A percentile compares a stretch with the other conserved stretches of the same genome.
Evolutionary conservation across 495 filamentous ascomycete species (phyloP).

Genomic region (Hypomontagnella submonticulosa): DNA sequence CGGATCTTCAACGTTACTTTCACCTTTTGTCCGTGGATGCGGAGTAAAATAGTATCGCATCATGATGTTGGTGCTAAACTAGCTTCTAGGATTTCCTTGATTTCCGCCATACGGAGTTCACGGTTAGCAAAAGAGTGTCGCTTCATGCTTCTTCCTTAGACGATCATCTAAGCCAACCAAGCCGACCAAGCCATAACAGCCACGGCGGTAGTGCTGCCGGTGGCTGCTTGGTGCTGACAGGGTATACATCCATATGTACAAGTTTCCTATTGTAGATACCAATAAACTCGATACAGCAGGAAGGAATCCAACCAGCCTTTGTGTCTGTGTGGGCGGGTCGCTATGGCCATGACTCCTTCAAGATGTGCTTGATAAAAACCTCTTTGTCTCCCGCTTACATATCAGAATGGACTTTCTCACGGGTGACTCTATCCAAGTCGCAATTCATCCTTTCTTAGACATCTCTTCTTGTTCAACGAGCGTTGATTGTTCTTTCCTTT

Average conservation of each 20-base stretch:
- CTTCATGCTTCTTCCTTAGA: not conserved
- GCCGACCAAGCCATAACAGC: conserved; percentile 27
- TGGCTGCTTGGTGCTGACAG: conserved; percentile 14
- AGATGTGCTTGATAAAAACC: conserved; percentile 25
- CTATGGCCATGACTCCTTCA: conserved; percentile 20
- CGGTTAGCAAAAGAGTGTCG: conserved; percentile 4
- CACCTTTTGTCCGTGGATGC: conserved; percentile 11
- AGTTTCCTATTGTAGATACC: conserved; percentile 21
- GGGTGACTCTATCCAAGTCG: conserved; percentile 22
- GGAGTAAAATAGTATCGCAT: not conserved
- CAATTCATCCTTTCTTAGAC: conserved; percentile 31
- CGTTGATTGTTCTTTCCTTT: conserved; percentile 37
- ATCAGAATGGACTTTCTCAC: conserved; percentile 14
- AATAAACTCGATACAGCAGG: conserved; percentile 28
- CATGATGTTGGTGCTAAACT: conserved; percentile 6
- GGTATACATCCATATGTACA: not conserved
- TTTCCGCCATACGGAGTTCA: not conserved
- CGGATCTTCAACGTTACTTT: conserved; percentile 11
- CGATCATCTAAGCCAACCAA: conserved; percentile 27
- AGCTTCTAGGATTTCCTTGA: not conserved
- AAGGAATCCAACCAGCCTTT: conserved; percentile 11
- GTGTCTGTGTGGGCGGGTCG: conserved; percentile 6
- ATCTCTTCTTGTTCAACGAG: conserved; percentile 25
- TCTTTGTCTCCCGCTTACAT: conserved; percentile 24
- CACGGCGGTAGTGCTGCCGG: conserved; percentile 1